These are phyloP conservation scores for Boletus vermiculosoides DNA, from an alignment of 768 basidiomycete genomes.

Conservation along the genomic window DNA sequence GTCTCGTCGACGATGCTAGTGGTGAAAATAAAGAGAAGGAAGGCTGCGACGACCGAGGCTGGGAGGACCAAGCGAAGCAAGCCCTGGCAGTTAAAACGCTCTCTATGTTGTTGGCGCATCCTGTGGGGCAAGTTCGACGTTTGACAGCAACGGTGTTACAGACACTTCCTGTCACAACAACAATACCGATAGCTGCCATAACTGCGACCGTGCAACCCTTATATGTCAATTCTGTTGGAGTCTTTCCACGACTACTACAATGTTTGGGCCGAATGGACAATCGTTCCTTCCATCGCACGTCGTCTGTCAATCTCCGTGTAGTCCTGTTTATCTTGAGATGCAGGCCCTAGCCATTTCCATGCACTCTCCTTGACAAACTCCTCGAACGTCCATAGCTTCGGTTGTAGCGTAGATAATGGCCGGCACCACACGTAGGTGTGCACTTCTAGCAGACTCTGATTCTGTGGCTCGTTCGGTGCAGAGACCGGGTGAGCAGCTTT, in stretches of 20 bases:
- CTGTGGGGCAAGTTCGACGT: not conserved
- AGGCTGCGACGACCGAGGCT: conserved; percentile 38
- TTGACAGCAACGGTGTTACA: conserved; percentile 13
- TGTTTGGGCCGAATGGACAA: conserved; percentile 7
- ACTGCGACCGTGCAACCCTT: too few relatives aligned
- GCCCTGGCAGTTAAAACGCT: not conserved
- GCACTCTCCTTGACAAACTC: conserved; percentile 75
- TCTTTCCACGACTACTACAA: too few relatives aligned
- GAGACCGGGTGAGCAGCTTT: conserved; percentile 44
- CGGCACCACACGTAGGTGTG: conserved; percentile 74
- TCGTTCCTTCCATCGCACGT: conserved; percentile 39
- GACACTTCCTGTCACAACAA: conserved; percentile 4
- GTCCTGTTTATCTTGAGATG: conserved; percentile 35
- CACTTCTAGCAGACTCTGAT: conserved; percentile 40
- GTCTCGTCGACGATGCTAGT: conserved; percentile 28
- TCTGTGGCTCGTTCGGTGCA: conserved; percentile 34
- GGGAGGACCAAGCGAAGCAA: conserved; percentile 22
- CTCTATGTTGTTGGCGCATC: not conserved
- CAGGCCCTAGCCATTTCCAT: conserved; percentile 69
- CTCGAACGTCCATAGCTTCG: conserved; percentile 77
- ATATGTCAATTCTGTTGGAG: too few relatives aligned
- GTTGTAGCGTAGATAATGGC: conserved; percentile 43
- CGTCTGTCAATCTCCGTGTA: conserved; percentile 55
- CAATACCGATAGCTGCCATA: not conserved
- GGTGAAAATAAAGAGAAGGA: conserved; percentile 45